These are phyloP conservation scores for Solanum medicagineum DNA, from an alignment of 257 asterid species.

Conservation along the genomic window DNA sequence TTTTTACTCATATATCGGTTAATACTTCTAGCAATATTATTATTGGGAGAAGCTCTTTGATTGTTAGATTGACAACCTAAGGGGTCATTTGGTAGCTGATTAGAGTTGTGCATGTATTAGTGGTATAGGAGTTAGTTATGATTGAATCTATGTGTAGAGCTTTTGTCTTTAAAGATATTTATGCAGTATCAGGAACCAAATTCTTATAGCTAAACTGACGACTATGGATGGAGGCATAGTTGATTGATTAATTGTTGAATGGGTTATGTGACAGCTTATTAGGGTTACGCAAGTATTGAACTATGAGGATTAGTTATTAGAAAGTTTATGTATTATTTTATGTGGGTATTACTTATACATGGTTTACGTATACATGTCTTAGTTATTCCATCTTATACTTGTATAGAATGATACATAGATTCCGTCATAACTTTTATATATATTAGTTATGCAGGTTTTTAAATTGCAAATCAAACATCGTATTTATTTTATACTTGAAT, in stretches of 20 bases:
- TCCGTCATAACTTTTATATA: not conserved
- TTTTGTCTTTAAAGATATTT: not conserved
- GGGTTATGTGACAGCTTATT: conserved; percentile 33
- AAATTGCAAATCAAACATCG: not conserved
- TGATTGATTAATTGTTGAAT: not conserved
- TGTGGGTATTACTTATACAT: not conserved
- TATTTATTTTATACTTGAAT: not conserved
- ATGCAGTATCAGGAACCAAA: not conserved
- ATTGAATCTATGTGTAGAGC: not conserved
- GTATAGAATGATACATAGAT: not conserved
- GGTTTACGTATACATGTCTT: not conserved
- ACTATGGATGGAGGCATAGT: not conserved
- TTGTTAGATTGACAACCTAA: too few species aligned
- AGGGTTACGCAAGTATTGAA: not conserved
- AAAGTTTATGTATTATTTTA: not conserved
- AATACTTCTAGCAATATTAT: not conserved
- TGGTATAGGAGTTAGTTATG: not conserved
- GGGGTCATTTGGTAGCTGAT: not conserved
- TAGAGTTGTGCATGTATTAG: not conserved
- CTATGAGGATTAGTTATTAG: not conserved
- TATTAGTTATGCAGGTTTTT: not conserved
- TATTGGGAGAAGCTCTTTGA: not conserved
- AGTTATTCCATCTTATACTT: not conserved
- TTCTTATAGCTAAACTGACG: not conserved
- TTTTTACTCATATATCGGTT: not conserved